A percentile compares a stretch with the other conserved stretches of the same genome.
Evolutionary conservation across 23 red algal species (phyloP).

Genomic region (Gracilaria domingensis): DNA sequence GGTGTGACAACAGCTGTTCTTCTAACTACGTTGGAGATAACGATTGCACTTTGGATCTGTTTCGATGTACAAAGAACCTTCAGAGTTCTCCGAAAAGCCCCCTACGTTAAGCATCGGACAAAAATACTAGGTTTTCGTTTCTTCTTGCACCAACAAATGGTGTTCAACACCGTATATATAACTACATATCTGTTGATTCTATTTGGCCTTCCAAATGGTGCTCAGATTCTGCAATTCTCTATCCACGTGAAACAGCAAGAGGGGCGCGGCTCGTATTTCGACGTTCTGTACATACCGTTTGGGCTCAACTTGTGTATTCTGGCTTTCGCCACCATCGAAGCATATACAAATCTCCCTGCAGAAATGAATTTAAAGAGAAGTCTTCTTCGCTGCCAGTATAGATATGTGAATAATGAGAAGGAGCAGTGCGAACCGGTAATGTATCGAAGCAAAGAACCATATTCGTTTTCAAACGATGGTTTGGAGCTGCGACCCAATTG

Average conservation of each 20-base stretch:
- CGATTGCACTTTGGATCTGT: slow-evolving; percentile 33
- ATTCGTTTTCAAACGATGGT: slow-evolving; percentile 13
- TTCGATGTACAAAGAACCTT: slow-evolving; percentile 42
- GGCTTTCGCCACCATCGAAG: slow-evolving; percentile 63
- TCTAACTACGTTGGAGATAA: slow-evolving; percentile 49
- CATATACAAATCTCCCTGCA: slow-evolving; percentile 74
- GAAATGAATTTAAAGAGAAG: slow-evolving; percentile 12
- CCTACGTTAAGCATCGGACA: slow-evolving; percentile 65
- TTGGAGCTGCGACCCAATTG: slow-evolving; percentile 46
- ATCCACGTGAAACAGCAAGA: background rate
- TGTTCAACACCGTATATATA: slow-evolving; percentile 60
- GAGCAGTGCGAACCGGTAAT: slow-evolving; percentile 30
- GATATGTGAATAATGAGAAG: background rate
- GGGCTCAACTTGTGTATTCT: slow-evolving; percentile 54
- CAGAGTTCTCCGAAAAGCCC: slow-evolving; percentile 27
- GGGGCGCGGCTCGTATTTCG: slow-evolving; percentile 73
- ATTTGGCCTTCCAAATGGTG: slow-evolving; percentile 59
- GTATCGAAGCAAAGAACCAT: slow-evolving; percentile 48
- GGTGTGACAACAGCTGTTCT: slow-evolving; percentile 28
- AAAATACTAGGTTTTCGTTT: slow-evolving; percentile 80
- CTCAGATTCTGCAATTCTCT: slow-evolving; percentile 56
- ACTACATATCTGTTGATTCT: slow-evolving; percentile 39
- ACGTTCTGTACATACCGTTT: slow-evolving; percentile 47
- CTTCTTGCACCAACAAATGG: slow-evolving; percentile 67
- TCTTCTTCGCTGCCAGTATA: slow-evolving; percentile 5